Base-by-base conservation (phyloP, 1,139 yeast species). In the Hemisphaericaspora xylofermentans region DNA sequence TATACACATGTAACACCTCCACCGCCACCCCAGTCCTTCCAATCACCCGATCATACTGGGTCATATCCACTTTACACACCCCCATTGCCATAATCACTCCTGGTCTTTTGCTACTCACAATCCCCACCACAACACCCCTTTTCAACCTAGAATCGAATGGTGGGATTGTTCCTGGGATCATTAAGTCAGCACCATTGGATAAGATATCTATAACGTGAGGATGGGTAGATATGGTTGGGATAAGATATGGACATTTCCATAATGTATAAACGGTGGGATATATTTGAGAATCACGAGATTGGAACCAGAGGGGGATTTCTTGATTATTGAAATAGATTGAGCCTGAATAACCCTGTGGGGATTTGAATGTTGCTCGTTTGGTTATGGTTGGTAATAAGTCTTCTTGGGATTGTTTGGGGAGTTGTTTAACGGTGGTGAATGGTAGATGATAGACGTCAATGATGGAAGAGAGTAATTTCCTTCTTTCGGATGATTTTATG, bases 101-200 rank as follows among this genome's bases (percentile, higher is more conserved):
- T 0, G 95, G 95, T 18, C 69, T 56, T n/a, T 73, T 68, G 28
- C 71, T 68, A 45, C 79, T 77, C 0, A 82, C 87, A 27, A 93
- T 72, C 0, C 87, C 96, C 14, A 88, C 96, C n/a, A 84, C 58
- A 0, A 73, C 54, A 1, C 84, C 91, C 39, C 63, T 63, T 2
- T 52, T 54, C 4, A 78, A 56, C 32, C 71, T 44, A 0, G 50
- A 38, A 36, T 84, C 88, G 53, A 85, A 83, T 0, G 96, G 96
- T 0, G 88, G 86, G 6, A 86, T 69, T 2, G 93, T 80, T 0
- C 98, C 98, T 0, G 96, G 94, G 27, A 87, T 70, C 97, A 93
- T 91, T 52, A 93, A 69, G 58, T 91, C 84, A 0, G 98, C 97
- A 7, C 97, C 97, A 45, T 78, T 80, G 28, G 72, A 67, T 22